Conservation (phyloP, 768 basidiomycete genomes). For the Chalciporus pseudorubinellus region DNA sequence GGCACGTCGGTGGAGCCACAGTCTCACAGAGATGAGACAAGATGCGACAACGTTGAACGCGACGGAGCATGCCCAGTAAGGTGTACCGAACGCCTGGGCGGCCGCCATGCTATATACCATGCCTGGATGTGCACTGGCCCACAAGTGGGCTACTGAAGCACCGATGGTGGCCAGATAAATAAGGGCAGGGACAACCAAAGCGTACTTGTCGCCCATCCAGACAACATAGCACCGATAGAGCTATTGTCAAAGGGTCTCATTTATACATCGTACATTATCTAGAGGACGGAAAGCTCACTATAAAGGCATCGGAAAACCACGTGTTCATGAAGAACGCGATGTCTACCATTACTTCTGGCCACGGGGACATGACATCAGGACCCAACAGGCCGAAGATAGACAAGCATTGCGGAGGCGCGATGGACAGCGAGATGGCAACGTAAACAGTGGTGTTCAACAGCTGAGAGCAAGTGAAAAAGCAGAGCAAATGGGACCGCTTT, state of each 20-base stretch:
- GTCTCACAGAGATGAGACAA: conserved; percentile 11
- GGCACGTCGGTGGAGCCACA: conserved; percentile 19
- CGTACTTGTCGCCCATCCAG: conserved; percentile 8
- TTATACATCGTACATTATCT: not conserved
- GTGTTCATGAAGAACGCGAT: conserved; percentile 19
- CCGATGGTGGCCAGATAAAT: conserved; percentile 20
- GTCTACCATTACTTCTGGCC: conserved; percentile 14
- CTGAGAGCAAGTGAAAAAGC: conserved; percentile 10
- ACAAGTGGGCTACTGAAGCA: conserved; percentile 17
- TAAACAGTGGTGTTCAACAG: conserved; percentile 20
- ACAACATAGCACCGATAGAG: conserved; percentile 26
- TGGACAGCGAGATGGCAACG: conserved; percentile 17
- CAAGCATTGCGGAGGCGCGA: conserved; percentile 14
- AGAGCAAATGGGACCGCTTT: conserved; percentile 18
- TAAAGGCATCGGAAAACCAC: conserved; percentile 21
- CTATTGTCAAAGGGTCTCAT: not conserved
- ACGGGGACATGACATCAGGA: conserved; percentile 14
- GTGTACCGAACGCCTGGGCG: conserved; percentile 14
- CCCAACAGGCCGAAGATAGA: conserved; percentile 6
- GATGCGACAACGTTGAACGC: conserved; percentile 18
- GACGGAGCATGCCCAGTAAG: conserved; percentile 16
- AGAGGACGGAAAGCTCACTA: conserved; percentile 10
- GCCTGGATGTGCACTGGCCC: conserved; percentile 10
- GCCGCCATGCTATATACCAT: conserved; percentile 14
- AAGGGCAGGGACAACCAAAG: not conserved